Base-by-base conservation (phyloP, 2,329 filamentous ascomycete genomes). In the Pyrenophora teres region DNA sequence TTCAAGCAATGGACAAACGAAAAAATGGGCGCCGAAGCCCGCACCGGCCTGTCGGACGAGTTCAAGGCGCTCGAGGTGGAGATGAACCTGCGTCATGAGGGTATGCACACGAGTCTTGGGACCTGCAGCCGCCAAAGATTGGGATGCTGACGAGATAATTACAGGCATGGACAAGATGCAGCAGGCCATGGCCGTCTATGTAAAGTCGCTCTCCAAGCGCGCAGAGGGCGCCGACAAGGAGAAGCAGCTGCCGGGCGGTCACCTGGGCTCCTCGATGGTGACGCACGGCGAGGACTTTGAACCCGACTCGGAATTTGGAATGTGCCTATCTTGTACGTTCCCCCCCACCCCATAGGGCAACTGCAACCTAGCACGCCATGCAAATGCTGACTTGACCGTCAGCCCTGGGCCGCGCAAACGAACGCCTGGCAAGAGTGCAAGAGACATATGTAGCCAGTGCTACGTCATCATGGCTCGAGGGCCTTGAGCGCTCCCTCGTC, bases 1-100 rank as follows among this genome's bases (percentile, higher is more conserved):
- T 87, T 96, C 80, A 95, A 93, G 80, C 93, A 97, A 87, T 97
- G 93, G 93, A 91, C 92, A 32, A 91, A 91, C 63, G 93, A 97
- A 79, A 90, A 92, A 77, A 96, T 97, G 90, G 93, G 93, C 65
- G 85, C 85, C 60, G 92, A 97, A 76, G 83, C 87, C 76, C 94
- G 92, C 78, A 97, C 93, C 8, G 85, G 82, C 72, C 86, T 91
- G 59, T 89, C 90, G 0, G 92, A 97, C 45, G 89, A 97, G 69
- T 97, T 97, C 83, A 95, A 90, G 77, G 83, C 84, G 54, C 78
- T 97, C 65, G 92, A 97, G 77, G 81, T 84, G 48, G 93, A 97
- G 77, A 97, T 97, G 92, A 82, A 84, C 51, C 80, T 96, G 66
- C 85, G 93, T 58, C 87, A 95, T 61, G 90, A 96, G 62, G 93